These are phyloP conservation scores for Biscogniauxia sp. DNA, from an alignment of 2,329 filamentous ascomycete genomes.

Conservation along the genomic window DNA sequence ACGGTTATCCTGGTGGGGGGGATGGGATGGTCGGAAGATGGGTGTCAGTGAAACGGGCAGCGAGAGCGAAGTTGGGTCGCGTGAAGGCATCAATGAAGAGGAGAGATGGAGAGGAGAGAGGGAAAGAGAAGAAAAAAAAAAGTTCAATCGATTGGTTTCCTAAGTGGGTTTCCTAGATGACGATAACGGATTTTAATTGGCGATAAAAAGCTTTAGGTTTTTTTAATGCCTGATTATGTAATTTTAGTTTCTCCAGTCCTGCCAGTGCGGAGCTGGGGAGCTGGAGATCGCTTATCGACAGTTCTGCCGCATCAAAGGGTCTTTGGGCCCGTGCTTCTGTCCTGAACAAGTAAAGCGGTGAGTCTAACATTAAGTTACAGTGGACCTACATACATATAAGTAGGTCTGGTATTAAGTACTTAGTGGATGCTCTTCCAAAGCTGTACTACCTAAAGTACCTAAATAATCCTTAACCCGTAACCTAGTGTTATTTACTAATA, in stretches of 20 bases:
- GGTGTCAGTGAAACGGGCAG: not conserved
- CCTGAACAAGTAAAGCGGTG: no score
- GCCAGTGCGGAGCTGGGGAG: not conserved
- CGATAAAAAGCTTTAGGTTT: constrained; percentile 14
- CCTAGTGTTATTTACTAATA: no score
- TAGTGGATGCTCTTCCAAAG: no score
- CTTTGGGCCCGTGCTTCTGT: no score
- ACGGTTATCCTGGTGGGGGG: not conserved
- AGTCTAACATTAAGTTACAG: no score
- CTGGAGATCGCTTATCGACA: not conserved
- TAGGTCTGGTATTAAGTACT: no score
- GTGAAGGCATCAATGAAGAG: constrained; percentile 1
- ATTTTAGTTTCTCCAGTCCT: constrained; percentile 8
- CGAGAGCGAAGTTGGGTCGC: not conserved
- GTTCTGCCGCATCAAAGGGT: no score
- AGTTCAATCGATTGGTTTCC: constrained; percentile 14
- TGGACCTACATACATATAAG: no score
- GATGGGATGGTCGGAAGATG: not conserved
- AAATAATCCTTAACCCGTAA: no score
- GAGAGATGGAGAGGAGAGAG: constrained; percentile 4
- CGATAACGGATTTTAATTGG: constrained; percentile 13
- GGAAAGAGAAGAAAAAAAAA: constrained; percentile 19
- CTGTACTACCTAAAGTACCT: no score
- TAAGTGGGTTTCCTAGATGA: constrained; percentile 5
- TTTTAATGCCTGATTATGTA: constrained; percentile 14